Evolutionary conservation across 2,329 filamentous ascomycete genomes (phyloP), one percentile per base, ranked within the genome.

Genomic region (Fonsecaea pedrosoi): DNA sequence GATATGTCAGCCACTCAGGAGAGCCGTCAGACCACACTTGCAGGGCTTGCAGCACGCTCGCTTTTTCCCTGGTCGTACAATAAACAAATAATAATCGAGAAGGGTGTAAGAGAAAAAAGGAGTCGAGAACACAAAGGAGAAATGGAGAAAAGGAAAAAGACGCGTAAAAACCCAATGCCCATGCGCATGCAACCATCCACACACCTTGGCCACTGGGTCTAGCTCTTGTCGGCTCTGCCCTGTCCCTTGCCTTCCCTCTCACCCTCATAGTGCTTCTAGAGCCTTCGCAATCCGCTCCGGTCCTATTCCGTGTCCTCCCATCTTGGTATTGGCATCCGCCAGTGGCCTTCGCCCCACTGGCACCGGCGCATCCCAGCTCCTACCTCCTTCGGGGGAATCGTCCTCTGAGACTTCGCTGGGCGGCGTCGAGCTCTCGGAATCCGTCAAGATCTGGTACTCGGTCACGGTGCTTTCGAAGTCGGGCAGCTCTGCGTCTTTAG

Each of bases 381-480:
- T 30, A 21, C n/a, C 8, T 15, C 55, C 21, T 21, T 42, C 54
- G 30, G 25, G 25, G 10, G 54, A 30, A 38, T 38, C 34, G 30
- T 61, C 50, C 54, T 64, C 67, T n/a, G 63, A 63, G 15, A 18
- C 48, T 40, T 70, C 68, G 59, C 64, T 67, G 13, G 62, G 58
- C 35, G 68, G 65, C 30, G 62, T 67, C 15, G 62, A 62, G 32
- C 62, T 62, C 55, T 68, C 62, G 35, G 62, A 64, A 34, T 66
- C 55, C 34, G 37, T 32, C 18, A 54, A 35, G 18, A n/a, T 54
- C 32, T 61, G 59, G 34, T 60, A 68, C 45, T 70, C 68, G 30
- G 60, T 54, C 45, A 70, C 59, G 3, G 68, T 70, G 13, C 60
- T 63, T 15, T 70, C 68, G 58, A 70, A 70, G 48, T 70, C 68